Conservation (phyloP, 176 grass and related monocot species). For the Musa beccarii region DNA sequence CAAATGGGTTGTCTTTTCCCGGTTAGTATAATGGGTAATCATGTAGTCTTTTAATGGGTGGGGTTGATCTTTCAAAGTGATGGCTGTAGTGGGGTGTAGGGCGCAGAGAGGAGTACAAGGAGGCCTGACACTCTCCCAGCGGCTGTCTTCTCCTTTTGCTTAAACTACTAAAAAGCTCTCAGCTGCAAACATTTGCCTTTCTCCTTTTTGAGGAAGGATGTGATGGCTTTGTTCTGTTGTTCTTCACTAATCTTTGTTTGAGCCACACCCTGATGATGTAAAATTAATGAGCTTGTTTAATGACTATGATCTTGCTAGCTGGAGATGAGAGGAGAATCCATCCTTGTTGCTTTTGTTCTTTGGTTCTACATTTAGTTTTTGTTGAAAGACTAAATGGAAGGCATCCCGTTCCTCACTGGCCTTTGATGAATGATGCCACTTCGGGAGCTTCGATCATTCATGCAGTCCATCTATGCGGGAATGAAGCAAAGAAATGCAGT, state of each 20-base stretch:
- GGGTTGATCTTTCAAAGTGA: conserved; percentile 29
- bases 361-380: too few relatives aligned
- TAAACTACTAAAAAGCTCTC: not conserved
- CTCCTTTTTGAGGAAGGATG: not conserved
- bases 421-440: not conserved
- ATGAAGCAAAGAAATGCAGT: too few relatives aligned
- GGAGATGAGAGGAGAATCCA: too few relatives aligned
- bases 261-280: not conserved
- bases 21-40: conserved; percentile 21
- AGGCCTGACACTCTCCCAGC: not conserved
- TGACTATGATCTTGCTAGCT: too few relatives aligned
- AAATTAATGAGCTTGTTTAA: not conserved
- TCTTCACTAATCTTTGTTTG: not conserved
- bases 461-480: too few relatives aligned
- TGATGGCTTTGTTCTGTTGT: not conserved
- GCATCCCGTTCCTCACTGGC: too few relatives aligned
- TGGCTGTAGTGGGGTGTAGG: not conserved
- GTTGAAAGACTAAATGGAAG: not conserved
- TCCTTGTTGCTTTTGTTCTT: too few relatives aligned
- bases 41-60: conserved; percentile 52
- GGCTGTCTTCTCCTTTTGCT: not conserved
- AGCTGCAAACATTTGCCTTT: not conserved
- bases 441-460: not conserved
- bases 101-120: not conserved
- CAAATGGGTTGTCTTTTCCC: conserved; percentile 10